phyloP scores from a whole-genome alignment of 352 stramenopile species.

The Phytopythium oedochilum region DNA sequence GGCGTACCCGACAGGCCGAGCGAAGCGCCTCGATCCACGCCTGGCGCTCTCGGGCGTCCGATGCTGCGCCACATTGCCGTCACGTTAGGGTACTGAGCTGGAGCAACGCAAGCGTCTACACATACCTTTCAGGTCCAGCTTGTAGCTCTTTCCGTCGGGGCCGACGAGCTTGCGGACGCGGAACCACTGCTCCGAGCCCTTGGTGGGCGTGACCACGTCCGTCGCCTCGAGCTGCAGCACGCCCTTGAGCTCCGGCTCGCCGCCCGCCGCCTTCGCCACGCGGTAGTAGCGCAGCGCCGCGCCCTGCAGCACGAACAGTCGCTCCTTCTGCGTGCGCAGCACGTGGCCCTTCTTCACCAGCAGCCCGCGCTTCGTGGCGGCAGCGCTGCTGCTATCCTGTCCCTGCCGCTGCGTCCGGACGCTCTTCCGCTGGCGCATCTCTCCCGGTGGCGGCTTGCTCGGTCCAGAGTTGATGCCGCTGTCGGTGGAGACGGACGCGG shows the following conservation, averaged over 20 bases:
- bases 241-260: slow-evolving; percentile 26
- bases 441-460: not conserved
- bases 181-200: slow-evolving; percentile 57
- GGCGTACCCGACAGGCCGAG: slow-evolving; percentile 35
- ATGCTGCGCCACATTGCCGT: slow-evolving; percentile 29
- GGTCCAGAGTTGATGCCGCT: not conserved
- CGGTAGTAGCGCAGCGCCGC: slow-evolving; percentile 44
- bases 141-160: slow-evolving; percentile 50
- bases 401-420: too few species aligned
- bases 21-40: slow-evolving; percentile 62
- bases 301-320: slow-evolving; percentile 39
- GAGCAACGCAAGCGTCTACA: not conserved
- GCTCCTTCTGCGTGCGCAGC: slow-evolving; percentile 50
- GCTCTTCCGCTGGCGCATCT: not conserved
- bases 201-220: slow-evolving; percentile 41
- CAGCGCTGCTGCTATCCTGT: not conserved
- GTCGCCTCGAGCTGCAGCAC: slow-evolving; percentile 36
- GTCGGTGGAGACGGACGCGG: not conserved
- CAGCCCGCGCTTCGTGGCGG: slow-evolving; percentile 18
- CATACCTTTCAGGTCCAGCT: slow-evolving; percentile 71
- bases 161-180: slow-evolving; percentile 48
- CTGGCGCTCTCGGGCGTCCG: slow-evolving; percentile 36
- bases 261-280: slow-evolving; percentile 2
- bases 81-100: too few species aligned
- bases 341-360: slow-evolving; percentile 52